phyloP scores from a whole-genome alignment of 2,329 filamentous ascomycete genomes.

The Epichloe hybrida region DNA sequence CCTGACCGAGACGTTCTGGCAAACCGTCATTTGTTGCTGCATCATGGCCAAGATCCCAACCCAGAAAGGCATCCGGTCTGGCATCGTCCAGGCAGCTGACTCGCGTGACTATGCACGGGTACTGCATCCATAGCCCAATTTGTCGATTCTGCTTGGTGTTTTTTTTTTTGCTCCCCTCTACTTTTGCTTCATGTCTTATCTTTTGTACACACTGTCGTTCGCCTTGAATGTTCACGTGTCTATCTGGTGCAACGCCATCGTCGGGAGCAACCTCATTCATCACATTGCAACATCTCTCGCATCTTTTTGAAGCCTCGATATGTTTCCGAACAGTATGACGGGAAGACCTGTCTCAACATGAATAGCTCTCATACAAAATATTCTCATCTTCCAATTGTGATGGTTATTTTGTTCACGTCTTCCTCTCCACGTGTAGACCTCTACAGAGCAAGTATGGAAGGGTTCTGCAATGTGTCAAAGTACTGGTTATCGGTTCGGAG shows the following conservation, averaged over 20 bases:
- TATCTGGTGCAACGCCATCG: background rate
- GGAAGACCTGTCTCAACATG: background rate
- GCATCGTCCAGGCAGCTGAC: slow-evolving; percentile 1
- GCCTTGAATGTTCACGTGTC: background rate
- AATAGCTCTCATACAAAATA: background rate
- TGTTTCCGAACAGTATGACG: background rate
- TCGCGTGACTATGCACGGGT: background rate
- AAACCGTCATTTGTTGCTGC: slow-evolving; percentile 1
- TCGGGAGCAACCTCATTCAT: background rate
- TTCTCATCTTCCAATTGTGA: too few relatives aligned
- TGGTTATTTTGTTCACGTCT: too few relatives aligned
- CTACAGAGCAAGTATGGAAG: too few relatives aligned
- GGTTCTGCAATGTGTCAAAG: too few relatives aligned
- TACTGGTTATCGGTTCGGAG: too few relatives aligned
- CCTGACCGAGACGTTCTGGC: slow-evolving; percentile 1
- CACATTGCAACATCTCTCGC: background rate
- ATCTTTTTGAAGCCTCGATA: background rate
- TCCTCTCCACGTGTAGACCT: too few relatives aligned
- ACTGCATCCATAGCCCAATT: background rate
- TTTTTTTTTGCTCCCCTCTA: background rate
- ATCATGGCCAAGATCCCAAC: background rate
- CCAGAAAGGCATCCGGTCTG: slow-evolving; percentile 4
- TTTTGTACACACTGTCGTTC: background rate
- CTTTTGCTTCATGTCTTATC: background rate
- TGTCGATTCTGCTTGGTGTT: background rate